A percentile compares a stretch with the other conserved stretches of the same genome.
Evolutionary conservation across 1,284 basidiomycete genomes (phyloP).

Genomic region (Coniophora puteana): DNA sequence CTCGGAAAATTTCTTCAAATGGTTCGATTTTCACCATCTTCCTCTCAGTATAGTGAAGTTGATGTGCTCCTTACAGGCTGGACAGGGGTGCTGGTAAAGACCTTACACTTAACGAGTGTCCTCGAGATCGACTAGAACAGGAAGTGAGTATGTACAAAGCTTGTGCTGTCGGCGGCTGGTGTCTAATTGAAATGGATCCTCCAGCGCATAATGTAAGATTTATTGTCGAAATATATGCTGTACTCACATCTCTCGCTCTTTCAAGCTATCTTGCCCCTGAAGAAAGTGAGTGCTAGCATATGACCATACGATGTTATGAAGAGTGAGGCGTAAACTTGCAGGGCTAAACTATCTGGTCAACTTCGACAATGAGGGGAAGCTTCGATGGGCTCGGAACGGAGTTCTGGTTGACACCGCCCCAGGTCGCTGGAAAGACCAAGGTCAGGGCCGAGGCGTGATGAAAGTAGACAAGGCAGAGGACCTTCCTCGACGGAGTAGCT

Average conservation of each 20-base stretch:
- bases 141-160: slow-evolving; percentile 39
- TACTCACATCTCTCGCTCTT: slow-evolving; percentile 2
- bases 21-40: slow-evolving; percentile 31
- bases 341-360: slow-evolving; percentile 69
- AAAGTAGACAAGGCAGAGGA: slow-evolving; percentile 29
- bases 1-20: slow-evolving; percentile 69
- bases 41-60: background rate
- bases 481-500: slow-evolving; percentile 22
- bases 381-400: slow-evolving; percentile 70
- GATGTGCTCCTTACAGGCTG: slow-evolving; percentile 45
- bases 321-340: slow-evolving; percentile 15
- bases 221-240: slow-evolving; percentile 2
- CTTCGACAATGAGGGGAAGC: slow-evolving; percentile 58
- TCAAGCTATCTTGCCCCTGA: slow-evolving; percentile 69
- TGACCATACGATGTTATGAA: too few species aligned
- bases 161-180: background rate
- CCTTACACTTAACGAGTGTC: slow-evolving; percentile 61
- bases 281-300: slow-evolving; percentile 44
- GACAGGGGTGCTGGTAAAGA: slow-evolving; percentile 67
- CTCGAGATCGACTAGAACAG: slow-evolving; percentile 64
- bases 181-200: background rate
- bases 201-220: slow-evolving; percentile 34
- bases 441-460: slow-evolving; percentile 54
- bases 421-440: slow-evolving; percentile 62
- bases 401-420: slow-evolving; percentile 61